A percentile compares a stretch with the other conserved stretches of the same genome.
Conservation (phyloP, 768 basidiomycete genomes). For the Tephrocybe sp. region DNA sequence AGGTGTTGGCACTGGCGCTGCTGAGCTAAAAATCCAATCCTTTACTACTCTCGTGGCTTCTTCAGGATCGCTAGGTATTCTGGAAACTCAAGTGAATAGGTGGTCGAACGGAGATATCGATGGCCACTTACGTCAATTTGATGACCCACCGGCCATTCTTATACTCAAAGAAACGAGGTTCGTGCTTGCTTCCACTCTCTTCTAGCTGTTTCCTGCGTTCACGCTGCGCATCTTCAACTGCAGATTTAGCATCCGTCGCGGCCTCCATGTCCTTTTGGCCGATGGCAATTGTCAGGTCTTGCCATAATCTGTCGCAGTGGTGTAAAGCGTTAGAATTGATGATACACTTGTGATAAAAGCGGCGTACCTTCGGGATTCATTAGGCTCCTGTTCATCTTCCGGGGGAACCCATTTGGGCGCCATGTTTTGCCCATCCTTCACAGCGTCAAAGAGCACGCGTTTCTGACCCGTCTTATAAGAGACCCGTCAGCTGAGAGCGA, state of each 20-base stretch:
- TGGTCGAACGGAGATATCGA: too few relatives aligned
- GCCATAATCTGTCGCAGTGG: slow-evolving; percentile 84
- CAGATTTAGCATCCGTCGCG: slow-evolving; percentile 86
- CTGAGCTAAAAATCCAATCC: slow-evolving; percentile 70
- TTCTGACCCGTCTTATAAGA: slow-evolving; percentile 56
- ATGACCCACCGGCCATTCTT: slow-evolving; percentile 80
- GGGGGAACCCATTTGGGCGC: slow-evolving; percentile 83
- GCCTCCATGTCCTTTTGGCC: slow-evolving; percentile 87
- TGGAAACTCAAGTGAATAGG: slow-evolving; percentile 25
- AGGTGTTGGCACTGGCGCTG: slow-evolving; percentile 1
- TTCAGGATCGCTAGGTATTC: slow-evolving; percentile 68
- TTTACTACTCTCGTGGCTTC: slow-evolving; percentile 65
- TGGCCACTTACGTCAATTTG: slow-evolving; percentile 63
- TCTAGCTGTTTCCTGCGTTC: slow-evolving; percentile 74
- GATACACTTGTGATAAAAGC: not conserved
- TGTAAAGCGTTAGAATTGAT: too few relatives aligned
- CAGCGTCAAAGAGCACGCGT: slow-evolving; percentile 81
- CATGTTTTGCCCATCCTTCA: slow-evolving; percentile 68
- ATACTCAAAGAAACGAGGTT: slow-evolving; percentile 80
- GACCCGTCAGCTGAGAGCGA: not conserved
- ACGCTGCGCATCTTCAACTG: slow-evolving; percentile 90
- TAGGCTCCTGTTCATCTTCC: slow-evolving; percentile 82
- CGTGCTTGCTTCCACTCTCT: slow-evolving; percentile 63
- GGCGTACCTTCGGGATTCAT: slow-evolving; percentile 81
- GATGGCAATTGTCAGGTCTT: slow-evolving; percentile 82